Evolutionary conservation across 1,139 yeast species (phyloP), one percentile per base, ranked within the genome.

Genomic region (Taiozyma sp.): DNA sequence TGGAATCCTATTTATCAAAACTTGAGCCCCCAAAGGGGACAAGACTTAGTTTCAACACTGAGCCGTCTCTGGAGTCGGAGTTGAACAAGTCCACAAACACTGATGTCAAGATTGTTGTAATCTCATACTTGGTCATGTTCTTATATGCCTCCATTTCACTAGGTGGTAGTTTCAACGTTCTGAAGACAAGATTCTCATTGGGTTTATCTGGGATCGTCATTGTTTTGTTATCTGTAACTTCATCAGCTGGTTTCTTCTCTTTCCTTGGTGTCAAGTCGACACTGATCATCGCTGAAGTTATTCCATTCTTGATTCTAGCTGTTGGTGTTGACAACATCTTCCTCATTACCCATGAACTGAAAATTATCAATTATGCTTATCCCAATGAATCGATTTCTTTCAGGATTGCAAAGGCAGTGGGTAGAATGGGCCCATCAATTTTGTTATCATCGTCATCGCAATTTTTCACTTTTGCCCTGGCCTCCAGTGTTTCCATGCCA

Each of bases 321-420:
- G 84, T 93, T 51, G 99, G 99, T 16, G 93, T 93, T 29, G 99
- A 93, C 68, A 93, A 93, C 64, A 87, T 93, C 36, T 93, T 92
- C 64, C 72, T 93, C 57, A 80, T 93, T 27, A 86, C 90, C 1
- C 93, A 90, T 66, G 96, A 90, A 63, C 72, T 88, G 47, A 81
- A 83, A 44, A 70, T 75, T 28, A 77, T 85, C 16, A 78, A 78
- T 52, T 73, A 75, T 22, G 65, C 71, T 1, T 69, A 69, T 53
- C 75, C 79, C 10, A 72, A 71, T 46, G 75, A 76, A 48, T 60
- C 77, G 0, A 66, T 84, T 2, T 76, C 78, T 44, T 74, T 77
- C 42, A 75, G 91, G 48, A 75, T 92, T 4, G 73, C 90, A 0
- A 69, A 75, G 44, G 79, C 96, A 0, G 72, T 92, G 54, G 81